Conservation (phyloP, 2,329 filamentous ascomycete species). For the Geosmithia morbida region DNA sequence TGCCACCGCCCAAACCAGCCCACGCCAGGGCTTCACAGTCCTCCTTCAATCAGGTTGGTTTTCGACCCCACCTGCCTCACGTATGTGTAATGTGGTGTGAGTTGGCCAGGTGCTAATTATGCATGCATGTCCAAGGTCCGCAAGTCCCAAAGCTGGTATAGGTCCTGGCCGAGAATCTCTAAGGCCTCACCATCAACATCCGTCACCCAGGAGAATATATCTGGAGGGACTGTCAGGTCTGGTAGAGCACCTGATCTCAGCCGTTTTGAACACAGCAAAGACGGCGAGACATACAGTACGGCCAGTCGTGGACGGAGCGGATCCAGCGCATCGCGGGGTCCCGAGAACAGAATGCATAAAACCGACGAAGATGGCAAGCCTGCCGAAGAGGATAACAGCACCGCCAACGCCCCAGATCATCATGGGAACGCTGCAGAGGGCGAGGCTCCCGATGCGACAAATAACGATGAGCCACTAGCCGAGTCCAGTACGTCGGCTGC, state of each 20-base stretch:
- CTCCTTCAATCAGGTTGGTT: neutral
- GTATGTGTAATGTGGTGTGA: neutral
- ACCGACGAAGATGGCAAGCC: neutral
- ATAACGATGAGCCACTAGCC: neutral
- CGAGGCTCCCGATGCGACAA: neutral
- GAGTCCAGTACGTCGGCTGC: neutral
- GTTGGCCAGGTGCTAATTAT: neutral
- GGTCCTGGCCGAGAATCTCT: constrained; percentile 39
- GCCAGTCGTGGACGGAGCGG: constrained; percentile 10
- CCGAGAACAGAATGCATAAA: constrained; percentile 8
- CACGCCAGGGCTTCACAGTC: neutral
- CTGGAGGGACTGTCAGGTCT: constrained; percentile 37
- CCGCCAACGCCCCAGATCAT: neutral
- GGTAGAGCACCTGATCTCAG: constrained; percentile 31
- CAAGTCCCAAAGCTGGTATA: constrained; percentile 47
- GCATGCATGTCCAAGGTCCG: constrained; percentile 21
- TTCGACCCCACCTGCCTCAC: neutral
- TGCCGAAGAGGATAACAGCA: neutral
- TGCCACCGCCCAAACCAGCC: neutral
- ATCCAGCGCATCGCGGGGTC: constrained; percentile 10
- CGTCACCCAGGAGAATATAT: constrained; percentile 44
- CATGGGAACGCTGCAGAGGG: neutral
- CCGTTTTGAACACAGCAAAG: constrained; percentile 31
- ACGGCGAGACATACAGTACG: constrained; percentile 15
- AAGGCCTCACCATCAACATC: constrained; percentile 46